phyloP scores from a whole-genome alignment of 2,329 filamentous ascomycete species.

The Metarhizium robertsii region DNA sequence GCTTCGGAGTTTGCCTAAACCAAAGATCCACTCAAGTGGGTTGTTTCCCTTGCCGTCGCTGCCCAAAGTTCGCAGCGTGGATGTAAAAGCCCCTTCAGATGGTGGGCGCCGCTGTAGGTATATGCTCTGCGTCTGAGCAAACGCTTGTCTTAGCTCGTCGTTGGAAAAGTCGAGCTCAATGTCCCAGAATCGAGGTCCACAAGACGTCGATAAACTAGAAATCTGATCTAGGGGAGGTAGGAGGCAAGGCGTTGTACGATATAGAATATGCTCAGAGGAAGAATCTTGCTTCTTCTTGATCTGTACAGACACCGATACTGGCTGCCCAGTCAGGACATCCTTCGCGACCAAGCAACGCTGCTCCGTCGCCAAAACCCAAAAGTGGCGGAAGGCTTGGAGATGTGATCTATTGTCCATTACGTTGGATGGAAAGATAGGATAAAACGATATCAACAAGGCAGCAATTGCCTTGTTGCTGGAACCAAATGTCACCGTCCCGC shows the following conservation, averaged over 20 bases:
- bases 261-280: conserved; percentile 26
- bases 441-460: conserved; percentile 81
- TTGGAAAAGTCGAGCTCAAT: conserved; percentile 68
- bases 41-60: conserved; percentile 21
- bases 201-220: conserved; percentile 47
- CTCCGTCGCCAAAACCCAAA: conserved; percentile 93
- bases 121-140: conserved; percentile 62
- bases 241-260: conserved; percentile 47
- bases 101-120: conserved; percentile 63
- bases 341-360: conserved; percentile 80
- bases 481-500: conserved; percentile 84
- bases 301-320: conserved; percentile 63
- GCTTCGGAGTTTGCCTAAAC: conserved; percentile 42
- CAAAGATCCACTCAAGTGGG: conserved; percentile 68
- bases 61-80: conserved; percentile 66
- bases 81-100: conserved; percentile 60
- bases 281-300: conserved; percentile 45
- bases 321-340: conserved; percentile 74
- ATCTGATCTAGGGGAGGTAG: conserved; percentile 58
- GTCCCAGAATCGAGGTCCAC: conserved; percentile 66
- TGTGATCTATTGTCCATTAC: conserved; percentile 93
- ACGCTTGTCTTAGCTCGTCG: conserved; percentile 47
- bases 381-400: conserved; percentile 89
- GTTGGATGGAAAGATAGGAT: conserved; percentile 80
- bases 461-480: conserved; percentile 82